Base-by-base conservation (phyloP, 768 basidiomycete genomes). In the Saitozyma podzolica region DNA sequence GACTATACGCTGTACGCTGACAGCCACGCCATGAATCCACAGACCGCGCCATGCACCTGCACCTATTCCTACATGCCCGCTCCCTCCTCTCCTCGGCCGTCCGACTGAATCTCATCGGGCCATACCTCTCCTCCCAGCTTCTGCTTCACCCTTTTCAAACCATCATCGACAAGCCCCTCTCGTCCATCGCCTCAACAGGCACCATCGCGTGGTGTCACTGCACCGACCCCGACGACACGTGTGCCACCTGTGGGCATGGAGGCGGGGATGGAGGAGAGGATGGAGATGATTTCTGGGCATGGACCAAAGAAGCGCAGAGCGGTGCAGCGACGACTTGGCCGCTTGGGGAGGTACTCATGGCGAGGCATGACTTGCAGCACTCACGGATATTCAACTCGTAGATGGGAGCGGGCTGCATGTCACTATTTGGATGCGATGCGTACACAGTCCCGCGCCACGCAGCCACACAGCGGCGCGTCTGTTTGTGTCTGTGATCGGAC, bases 261-360 rank as follows among this genome's bases (percentile, higher is more conserved):
- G 14, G 54, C 49, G 39, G 64, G 51, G n/a, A 50, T 56, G 29
- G 37, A 37, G 9, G 67, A 50, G 8, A 29, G 73, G 55, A 54
- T 13, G 54, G 47, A 61, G 50, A 60, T 5, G 61, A 68, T 11
- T 65, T 68, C 13, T 75, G 75, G 76, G 60, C 17, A 10, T 68
- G 65, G 61, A 67, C 64, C 7, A 56, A 66, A 40, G 73, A 69
- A 53, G 63, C 79, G n/a, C 72, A 81, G 10, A 69, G 82, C 41
- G 88, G 87, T 0, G 92, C 94, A 5, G 88, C 89, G 43, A 92
- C 87, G 70, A 97, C 91, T 14, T 98, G 95, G 95, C 96, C 95
- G 0, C 79, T 99, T 17, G 94, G 93, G 16, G 96, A 99, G 80
- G 89, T 98, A 47, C 83, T 98, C 39, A 87, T 89, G 42, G 85